Base-by-base conservation (phyloP, 2,329 filamentous ascomycete genomes). In the Colletotrichum sp. region DNA sequence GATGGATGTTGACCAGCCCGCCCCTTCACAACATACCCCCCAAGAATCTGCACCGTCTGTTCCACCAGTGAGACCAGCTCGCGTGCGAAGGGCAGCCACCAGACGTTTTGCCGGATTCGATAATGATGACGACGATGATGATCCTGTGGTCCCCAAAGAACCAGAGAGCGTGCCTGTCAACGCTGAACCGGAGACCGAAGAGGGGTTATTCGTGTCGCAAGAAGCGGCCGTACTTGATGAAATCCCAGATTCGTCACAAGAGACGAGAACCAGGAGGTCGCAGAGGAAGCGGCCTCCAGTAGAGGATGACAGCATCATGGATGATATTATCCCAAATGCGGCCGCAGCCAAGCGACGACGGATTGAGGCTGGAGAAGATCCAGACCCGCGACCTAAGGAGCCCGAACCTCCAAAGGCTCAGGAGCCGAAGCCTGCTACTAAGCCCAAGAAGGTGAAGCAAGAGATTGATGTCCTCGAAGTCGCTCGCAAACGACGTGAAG, bases 331-430 rank as follows among this genome's bases (percentile, higher is more conserved):
- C 2, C 95, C 96, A 0, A 95, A 93, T 1, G 93, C 95, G 5
- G 92, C 94, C 32, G 92, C 92, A 7, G 91, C 96, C 81, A 99
- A 98, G 83, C 92, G 93, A n/a, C 93, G 94, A 26, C 92, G 93
- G 30, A 88, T 95, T 24, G 93, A 91, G 76, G 89, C 89, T 67
- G 89, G 90, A 60, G 85, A 89, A 78, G 86, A 89, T 36, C 87
- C 89, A 4, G 79, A 86, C 9, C 82, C 85, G 34, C 81, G 83
- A 63, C 81, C 82, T 71, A 78, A 78, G 70, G 71, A 21, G 57
- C 75, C 16, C 70, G 78, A 66, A 80, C 81, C 49, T 78, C 82
- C 5, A 80, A 82, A 81, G 6, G 81, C 83, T 57, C 75, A 80
- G 6, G 80, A 81, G 34, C 52, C 77, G 1, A 67, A 80, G 21